Evolutionary conservation across 805 yeast species (phyloP).

Genomic region (Isabelozyma gotoi): DNA sequence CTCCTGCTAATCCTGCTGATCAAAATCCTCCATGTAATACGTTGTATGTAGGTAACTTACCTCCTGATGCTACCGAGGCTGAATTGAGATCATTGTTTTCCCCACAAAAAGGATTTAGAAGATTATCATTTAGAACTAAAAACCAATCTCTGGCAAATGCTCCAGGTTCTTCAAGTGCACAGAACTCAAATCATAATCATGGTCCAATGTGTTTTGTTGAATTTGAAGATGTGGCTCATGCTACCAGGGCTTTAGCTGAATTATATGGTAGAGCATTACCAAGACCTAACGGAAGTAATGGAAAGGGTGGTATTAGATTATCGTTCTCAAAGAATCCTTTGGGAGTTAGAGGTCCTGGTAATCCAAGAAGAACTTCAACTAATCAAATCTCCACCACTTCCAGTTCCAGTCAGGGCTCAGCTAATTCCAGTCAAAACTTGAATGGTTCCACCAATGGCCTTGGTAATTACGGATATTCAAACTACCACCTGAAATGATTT

Average conservation of each 20-base stretch:
- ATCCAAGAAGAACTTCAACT: constrained; percentile 40
- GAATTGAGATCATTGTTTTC: constrained; percentile 86
- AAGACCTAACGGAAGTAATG: constrained; percentile 63
- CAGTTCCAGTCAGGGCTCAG: constrained; percentile 2
- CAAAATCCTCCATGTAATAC: constrained; percentile 99
- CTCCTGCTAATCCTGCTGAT: constrained; percentile 97
- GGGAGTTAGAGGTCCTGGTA: constrained; percentile 82
- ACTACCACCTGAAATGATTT: constrained; percentile 21
- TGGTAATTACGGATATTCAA: constrained; percentile 38
- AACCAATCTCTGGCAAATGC: constrained; percentile 26
- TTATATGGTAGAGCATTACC: constrained; percentile 90
- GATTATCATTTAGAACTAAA: constrained; percentile 82
- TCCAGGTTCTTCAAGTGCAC: constrained; percentile 22
- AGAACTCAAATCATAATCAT: constrained; percentile 49
- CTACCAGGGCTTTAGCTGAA: constrained; percentile 91
- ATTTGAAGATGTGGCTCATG: constrained; percentile 92
- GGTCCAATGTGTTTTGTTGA: constrained; percentile 99
- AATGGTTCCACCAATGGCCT: constrained; percentile 17
- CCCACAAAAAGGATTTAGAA: constrained; percentile 87
- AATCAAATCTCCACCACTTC: constrained; percentile 22
- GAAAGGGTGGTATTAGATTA: constrained; percentile 91
- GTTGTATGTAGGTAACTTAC: constrained; percentile 92
- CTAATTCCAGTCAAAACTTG: constrained; percentile 11
- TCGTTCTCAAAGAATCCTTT: constrained; percentile 95
- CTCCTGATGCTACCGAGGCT: constrained; percentile 94